Base-by-base conservation (phyloP, 225 moss, liverwort and hornwort species). In the Physcomitrellopsis africana region DNA sequence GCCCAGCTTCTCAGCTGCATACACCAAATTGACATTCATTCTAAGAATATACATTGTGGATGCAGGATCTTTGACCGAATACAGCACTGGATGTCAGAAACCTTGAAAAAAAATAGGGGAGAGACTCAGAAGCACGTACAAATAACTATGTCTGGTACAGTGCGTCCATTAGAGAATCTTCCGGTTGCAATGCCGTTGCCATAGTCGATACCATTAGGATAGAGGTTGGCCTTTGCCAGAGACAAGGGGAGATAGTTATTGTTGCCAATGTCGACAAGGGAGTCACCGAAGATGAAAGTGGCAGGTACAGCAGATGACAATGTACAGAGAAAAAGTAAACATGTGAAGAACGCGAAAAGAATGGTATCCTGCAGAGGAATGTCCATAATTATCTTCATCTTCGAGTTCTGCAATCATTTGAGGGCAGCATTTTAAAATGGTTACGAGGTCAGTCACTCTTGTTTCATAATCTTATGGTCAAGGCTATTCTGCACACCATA, bases 131-230 rank as follows among this genome's bases (percentile, higher is more conserved):
- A 29, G 2, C 29, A 29, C 29, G 29, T 29, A 29, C 29, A 29
- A 29, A 29, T 29, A 29, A 29, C 29, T 29, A 29, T 29, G 29
- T 29, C 29, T 29, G 29, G 29, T 29, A 29, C 29, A 29, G 29
- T 29, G 29, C 29, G 29, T 55, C 94, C 96, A 66, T 96, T 94
- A 83, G 93, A 93, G 78, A 96, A 96, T 24, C 94, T 83, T 49
- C 96, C 96, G 0, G 96, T 96, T 18, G 93, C 42, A 16, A 20
- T 51, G 22, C 82, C 84, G 9, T 73, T 73, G 4, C 78, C 73
- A 47, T 88, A 96, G 65, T 96, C 96, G n/a, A 92, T 78, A 0
- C 96, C 96, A 67, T 96, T 92, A 0, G 93, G 92, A 3, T 79
- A 79, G 48, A 92, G 69, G 69, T 96, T 88, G 7, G 96, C 89